phyloP scores from a whole-genome alignment of 1,284 basidiomycete species.

The Austroboletus olivaceoglutinosus region DNA sequence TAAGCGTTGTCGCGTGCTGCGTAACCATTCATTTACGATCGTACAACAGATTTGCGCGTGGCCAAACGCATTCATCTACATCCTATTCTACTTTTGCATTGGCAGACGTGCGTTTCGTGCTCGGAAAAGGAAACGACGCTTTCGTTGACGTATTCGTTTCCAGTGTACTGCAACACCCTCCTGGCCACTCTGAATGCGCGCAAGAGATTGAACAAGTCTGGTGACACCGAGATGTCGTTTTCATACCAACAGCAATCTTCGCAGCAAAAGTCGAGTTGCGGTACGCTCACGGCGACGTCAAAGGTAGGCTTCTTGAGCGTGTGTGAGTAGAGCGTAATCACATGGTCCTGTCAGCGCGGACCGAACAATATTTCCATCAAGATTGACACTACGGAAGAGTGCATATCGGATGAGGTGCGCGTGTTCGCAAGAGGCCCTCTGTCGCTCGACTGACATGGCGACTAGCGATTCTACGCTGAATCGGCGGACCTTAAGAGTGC shows the following conservation, averaged over 20 bases:
- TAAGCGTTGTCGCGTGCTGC: slow-evolving; percentile 16
- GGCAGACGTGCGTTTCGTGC: slow-evolving; percentile 38
- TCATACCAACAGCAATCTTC: slow-evolving; percentile 8
- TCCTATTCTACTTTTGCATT: slow-evolving; percentile 47
- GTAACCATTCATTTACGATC: not conserved
- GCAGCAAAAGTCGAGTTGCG: slow-evolving; percentile 8
- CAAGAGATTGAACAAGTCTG: slow-evolving; percentile 27
- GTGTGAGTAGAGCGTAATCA: not conserved
- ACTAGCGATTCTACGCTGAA: too few species aligned
- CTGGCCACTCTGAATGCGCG: slow-evolving; percentile 51
- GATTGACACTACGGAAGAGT: too few species aligned
- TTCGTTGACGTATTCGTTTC: not conserved
- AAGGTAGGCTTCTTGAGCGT: slow-evolving; percentile 3
- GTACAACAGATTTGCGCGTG: slow-evolving; percentile 34
- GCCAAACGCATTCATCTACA: slow-evolving; percentile 44
- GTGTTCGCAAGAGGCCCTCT: too few species aligned
- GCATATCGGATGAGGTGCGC: too few species aligned
- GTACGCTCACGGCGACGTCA: slow-evolving; percentile 6
- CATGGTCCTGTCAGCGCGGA: slow-evolving; percentile 10
- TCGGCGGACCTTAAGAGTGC: too few species aligned
- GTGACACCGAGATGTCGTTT: slow-evolving; percentile 11
- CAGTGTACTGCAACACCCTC: slow-evolving; percentile 52
- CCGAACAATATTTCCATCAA: slow-evolving; percentile 26
- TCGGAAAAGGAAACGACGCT: not conserved
- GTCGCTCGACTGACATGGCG: too few species aligned